Conservation (phyloP, 768 basidiomycete species). For the Termitomyces sp. region DNA sequence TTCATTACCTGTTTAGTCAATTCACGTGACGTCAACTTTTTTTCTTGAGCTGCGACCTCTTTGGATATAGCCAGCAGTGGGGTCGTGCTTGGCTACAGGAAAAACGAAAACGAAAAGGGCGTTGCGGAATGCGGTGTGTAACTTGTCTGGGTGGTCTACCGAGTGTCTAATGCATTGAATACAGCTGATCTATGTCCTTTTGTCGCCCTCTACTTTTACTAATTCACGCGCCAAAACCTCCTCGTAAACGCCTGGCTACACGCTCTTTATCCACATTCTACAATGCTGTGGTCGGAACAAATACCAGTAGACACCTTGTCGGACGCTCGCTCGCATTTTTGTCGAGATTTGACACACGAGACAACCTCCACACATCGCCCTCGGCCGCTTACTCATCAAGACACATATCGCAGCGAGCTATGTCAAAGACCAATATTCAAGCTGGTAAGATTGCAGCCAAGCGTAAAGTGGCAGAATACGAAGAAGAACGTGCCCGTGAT, state of each 20-base stretch:
- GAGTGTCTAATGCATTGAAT: conserved; percentile 8
- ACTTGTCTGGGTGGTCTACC: neutral
- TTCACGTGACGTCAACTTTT: conserved; percentile 13
- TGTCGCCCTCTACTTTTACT: conserved; percentile 54
- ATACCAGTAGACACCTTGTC: neutral
- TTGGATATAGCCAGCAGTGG: conserved; percentile 5
- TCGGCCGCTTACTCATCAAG: neutral
- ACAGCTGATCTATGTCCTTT: conserved; percentile 74
- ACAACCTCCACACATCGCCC: conserved; percentile 6
- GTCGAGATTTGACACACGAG: neutral
- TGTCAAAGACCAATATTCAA: conserved; percentile 3
- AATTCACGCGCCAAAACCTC: conserved; percentile 34
- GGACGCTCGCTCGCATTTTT: neutral
- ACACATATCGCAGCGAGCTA: conserved; percentile 7
- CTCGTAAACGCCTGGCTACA: conserved; percentile 11
- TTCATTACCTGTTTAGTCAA: neutral
- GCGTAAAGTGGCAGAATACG: neutral
- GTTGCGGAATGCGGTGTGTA: conserved; percentile 56
- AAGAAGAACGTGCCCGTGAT: conserved; percentile 4
- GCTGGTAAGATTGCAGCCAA: neutral
- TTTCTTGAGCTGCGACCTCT: neutral
- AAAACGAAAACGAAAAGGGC: conserved; percentile 9
- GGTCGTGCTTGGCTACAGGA: conserved; percentile 1
- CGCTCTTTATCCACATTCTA: conserved; percentile 17
- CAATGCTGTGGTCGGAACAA: conserved; percentile 7